phyloP scores from a whole-genome alignment of 176 grass and related monocot species.

The Hordeum marinum region DNA sequence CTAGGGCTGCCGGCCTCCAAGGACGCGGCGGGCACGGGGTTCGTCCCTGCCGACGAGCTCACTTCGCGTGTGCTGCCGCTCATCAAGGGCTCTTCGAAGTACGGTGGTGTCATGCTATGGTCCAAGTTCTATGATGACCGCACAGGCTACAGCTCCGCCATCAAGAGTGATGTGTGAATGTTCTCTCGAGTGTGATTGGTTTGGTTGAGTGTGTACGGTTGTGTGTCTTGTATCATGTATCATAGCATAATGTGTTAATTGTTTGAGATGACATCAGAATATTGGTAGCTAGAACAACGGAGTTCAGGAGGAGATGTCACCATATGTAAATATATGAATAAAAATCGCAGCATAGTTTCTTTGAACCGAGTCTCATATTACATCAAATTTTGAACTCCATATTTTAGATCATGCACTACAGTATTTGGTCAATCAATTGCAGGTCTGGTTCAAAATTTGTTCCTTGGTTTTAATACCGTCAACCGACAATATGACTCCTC shows the following conservation, averaged over 20 bases:
- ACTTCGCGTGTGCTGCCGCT: slow-evolving; percentile 44
- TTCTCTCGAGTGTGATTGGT: not conserved
- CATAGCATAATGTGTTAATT: not conserved
- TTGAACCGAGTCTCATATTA: too few relatives aligned
- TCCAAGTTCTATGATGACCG: slow-evolving; percentile 53
- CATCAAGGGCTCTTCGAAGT: slow-evolving; percentile 40
- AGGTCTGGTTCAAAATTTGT: too few relatives aligned
- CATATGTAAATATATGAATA: too few relatives aligned
- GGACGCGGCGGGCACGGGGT: slow-evolving; percentile 30
- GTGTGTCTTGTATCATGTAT: not conserved
- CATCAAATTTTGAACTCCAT: too few relatives aligned
- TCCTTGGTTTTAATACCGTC: too few relatives aligned
- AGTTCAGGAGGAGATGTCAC: not conserved
- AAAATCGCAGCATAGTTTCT: too few relatives aligned
- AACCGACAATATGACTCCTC: too few relatives aligned
- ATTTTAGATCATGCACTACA: too few relatives aligned
- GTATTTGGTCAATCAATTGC: too few relatives aligned
- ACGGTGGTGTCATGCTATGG: slow-evolving; percentile 70
- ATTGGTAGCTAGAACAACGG: too few relatives aligned
- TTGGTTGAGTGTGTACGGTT: not conserved
- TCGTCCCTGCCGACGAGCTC: slow-evolving; percentile 41
- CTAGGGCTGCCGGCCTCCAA: slow-evolving; percentile 51
- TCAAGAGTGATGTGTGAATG: slow-evolving; percentile 8
- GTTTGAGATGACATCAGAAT: not conserved
- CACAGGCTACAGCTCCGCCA: slow-evolving; percentile 35